Evolutionary conservation across 352 stramenopile species (phyloP).

Genomic region (Pythium diclinum): DNA sequence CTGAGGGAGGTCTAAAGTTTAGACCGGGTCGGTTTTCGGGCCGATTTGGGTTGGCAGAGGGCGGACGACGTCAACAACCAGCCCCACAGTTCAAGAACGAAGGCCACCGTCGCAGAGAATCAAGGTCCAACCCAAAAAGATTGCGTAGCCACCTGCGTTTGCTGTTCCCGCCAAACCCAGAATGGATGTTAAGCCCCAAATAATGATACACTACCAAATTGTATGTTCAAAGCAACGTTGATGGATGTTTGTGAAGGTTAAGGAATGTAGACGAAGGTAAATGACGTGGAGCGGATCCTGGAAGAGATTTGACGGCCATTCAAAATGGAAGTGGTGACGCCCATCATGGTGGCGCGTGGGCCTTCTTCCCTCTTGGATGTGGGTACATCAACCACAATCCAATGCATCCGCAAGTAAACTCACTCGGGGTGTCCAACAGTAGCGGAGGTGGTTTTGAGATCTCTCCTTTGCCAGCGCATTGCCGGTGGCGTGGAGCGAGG

Average conservation of each 20-base stretch:
- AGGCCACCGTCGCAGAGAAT: background rate
- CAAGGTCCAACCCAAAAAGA: background rate
- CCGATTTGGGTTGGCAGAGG: constrained; percentile 1
- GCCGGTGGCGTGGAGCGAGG: too few species aligned
- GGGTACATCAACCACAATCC: background rate
- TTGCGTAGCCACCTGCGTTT: background rate
- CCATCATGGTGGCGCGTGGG: background rate
- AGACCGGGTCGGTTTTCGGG: background rate
- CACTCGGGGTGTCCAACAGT: too few species aligned
- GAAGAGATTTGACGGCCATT: background rate
- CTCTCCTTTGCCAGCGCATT: background rate
- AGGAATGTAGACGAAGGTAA: background rate
- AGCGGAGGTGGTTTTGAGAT: background rate
- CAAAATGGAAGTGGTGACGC: background rate
- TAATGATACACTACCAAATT: background rate
- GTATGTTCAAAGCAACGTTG: background rate
- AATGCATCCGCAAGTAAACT: background rate
- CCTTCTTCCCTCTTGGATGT: background rate
- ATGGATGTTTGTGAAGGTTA: background rate
- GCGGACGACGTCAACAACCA: constrained; percentile 2
- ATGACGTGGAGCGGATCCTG: background rate
- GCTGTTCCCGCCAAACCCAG: background rate
- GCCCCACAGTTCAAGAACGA: background rate
- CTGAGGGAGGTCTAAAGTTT: background rate
- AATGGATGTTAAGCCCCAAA: background rate